Evolutionary conservation across 2,329 filamentous ascomycete genomes (phyloP), one percentile per base, ranked within the genome.

Genomic region (Knufia fluminis): DNA sequence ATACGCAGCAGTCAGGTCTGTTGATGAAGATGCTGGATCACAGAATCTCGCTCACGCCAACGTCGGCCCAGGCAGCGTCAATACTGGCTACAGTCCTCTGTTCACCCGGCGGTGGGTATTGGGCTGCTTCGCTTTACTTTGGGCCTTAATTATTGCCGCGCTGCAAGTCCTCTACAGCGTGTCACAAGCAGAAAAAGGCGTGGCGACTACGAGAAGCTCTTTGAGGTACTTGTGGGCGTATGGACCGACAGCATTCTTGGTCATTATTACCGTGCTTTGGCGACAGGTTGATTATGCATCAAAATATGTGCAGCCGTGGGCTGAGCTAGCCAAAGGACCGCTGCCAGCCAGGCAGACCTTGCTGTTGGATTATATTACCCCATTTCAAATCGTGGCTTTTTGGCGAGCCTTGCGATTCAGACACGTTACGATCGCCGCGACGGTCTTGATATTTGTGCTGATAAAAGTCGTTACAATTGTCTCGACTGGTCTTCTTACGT

Each of bases 221-320:
- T 17, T 41, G 7, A 12, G 54, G 26, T 57, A 57, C 42, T 24
- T 57, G 17, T 55, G 54, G 52, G 53, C 52, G 23, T 54, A 55
- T 24, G 54, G 50, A 4, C 52, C 54, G 7, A 54, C 52, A 1
- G 52, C 54, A 7, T 26, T 56, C 12, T 52, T 56, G 26, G 54
- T 56, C 38, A 7, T 52, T 31, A 44, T 50, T 33, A 52, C 50
- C 14, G 22, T 43, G n/a, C 39, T 50, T 16, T 56, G 54, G 54
- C 52, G 52, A 19, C 54, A 57, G 26, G 52, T 53, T 19, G 54
- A 53, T 39, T 56, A 52, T 49, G 48, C 54, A 41, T 47, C 52
- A 12, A 54, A 57, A 39, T 54, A 52, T 22, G 52, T 57, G 14
- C 54, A 54, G 20, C 54, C 54, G 20, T 57, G 52, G 52, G 52